Evolutionary conservation across 2,329 filamentous ascomycete genomes (phyloP), one percentile per base, ranked within the genome.

Genomic region (Fusarium nodosum): DNA sequence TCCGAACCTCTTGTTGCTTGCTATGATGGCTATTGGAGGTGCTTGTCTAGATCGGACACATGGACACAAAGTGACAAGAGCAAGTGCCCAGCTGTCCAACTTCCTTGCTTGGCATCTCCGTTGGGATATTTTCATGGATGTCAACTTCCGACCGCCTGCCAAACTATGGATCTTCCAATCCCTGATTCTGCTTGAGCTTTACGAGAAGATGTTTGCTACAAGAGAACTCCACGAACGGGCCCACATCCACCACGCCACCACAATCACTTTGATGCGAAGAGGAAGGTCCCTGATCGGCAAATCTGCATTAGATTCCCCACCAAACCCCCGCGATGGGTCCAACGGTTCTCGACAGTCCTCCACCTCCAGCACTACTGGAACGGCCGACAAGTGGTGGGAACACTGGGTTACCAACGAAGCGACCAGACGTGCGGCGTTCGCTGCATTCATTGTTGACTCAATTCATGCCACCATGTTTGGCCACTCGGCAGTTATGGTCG

Each of bases 391-490:
- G 70, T 96, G 92, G 85, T 99, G 96, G 96, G 92, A 94, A 73
- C 90, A 93, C 72, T 98, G 96, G 96, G 96, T 98, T 74, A 94
- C 91, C 15, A 94, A 94, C 52, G 96, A 99, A 78, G 92, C 95
- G 2, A 98, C 94, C 0, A 87, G 93, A 31, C 88, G 96, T 62
- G 93, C 92, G 5, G 96, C 95, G 0, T 98, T 97, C 81, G 94
- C 93, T 1, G 96, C 96, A 0, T 98, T 98, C 76, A 89, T 97
- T 44, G 91, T 98, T 69, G 96, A 99, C 78, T 97, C 94, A 7
- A 97, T 94, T 3, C 96, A 99, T 79, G 94, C 94, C 2, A 97
- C 94, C 30, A 97, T 99, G 92, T 98, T 98, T 79, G 96, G 95
- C 0, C 96, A 98, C 79, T 96, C 94, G 5, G 95, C 93, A 1